phyloP scores from a whole-genome alignment of 352 stramenopile species.

The Thraustotheca clavata region DNA sequence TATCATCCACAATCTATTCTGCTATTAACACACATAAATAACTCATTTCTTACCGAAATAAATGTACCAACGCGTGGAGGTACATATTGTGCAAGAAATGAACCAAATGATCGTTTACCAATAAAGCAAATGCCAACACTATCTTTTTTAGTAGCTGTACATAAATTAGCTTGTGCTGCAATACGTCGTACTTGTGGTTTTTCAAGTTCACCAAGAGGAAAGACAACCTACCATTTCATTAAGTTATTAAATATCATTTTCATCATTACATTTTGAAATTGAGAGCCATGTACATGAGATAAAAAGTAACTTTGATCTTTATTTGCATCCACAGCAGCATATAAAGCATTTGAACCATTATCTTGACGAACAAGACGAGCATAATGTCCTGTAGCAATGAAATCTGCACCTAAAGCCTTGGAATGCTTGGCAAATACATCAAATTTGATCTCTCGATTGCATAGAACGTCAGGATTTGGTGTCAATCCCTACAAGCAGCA shows the following conservation, averaged over 20 bases:
- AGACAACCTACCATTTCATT: constrained; percentile 64
- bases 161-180: constrained; percentile 67
- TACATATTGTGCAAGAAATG: constrained; percentile 93
- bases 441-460: constrained; percentile 99
- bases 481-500: constrained; percentile 49
- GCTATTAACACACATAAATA: constrained; percentile 21
- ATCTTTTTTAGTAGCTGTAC: constrained; percentile 90
- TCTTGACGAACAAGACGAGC: constrained; percentile 49
- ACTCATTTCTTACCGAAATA: constrained; percentile 36
- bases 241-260: neutral
- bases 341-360: constrained; percentile 38
- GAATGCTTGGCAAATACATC: constrained; percentile 93
- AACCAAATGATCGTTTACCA: constrained; percentile 87
- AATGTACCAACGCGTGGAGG: constrained; percentile 63
- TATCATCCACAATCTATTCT: constrained; percentile 34
- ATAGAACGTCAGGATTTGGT: constrained; percentile 93
- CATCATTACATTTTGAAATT: constrained; percentile 36
- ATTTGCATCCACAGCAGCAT: constrained; percentile 67
- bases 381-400: constrained; percentile 96
- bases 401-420: constrained; percentile 72
- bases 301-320: constrained; percentile 99
- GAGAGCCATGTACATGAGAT: constrained; percentile 61
- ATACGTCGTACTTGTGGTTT: constrained; percentile 91
- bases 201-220: constrained; percentile 89
- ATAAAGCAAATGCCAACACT: constrained; percentile 99